Percentiles rank a stretch among this genome's conserved stretches.
Evolutionary conservation across 2,329 filamentous ascomycete genomes (phyloP).

Genomic region (Colletotrichum limetticola): DNA sequence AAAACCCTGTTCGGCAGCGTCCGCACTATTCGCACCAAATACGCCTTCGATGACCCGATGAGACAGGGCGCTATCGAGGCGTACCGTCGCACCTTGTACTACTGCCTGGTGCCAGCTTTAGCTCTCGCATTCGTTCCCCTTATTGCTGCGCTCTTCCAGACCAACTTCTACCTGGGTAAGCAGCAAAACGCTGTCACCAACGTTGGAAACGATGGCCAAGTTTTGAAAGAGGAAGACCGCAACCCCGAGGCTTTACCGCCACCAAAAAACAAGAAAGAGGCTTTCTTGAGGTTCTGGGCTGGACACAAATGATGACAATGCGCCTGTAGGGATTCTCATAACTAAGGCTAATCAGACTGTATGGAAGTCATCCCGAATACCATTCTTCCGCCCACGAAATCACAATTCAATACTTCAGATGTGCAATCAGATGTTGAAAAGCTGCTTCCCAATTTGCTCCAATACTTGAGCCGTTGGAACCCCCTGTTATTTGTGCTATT

Average conservation of each 20-base stretch:
- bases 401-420: no score
- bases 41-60: constrained; percentile 31
- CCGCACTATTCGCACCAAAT: constrained; percentile 30
- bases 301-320: neutral
- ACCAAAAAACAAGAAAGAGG: constrained; percentile 39
- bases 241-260: constrained; percentile 29
- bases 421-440: no score
- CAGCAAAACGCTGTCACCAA: constrained; percentile 34
- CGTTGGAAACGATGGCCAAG: constrained; percentile 21
- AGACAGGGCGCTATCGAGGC: constrained; percentile 37
- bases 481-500: neutral
- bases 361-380: no score
- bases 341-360: no score
- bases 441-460: no score
- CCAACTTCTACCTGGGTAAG: constrained; percentile 35
- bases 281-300: constrained; percentile 43
- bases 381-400: no score
- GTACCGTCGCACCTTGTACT: constrained; percentile 30
- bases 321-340: no score
- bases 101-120: constrained; percentile 30
- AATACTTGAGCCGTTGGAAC: neutral
- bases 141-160: constrained; percentile 31
- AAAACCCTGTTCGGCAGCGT: constrained; percentile 33
- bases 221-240: constrained; percentile 24
- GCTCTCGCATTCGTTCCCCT: constrained; percentile 30